Percentiles rank a stretch among this genome's conserved stretches.
These are phyloP conservation scores for Candida parachauliodes DNA, from an alignment of 805 yeast species.

Conservation along the genomic window DNA sequence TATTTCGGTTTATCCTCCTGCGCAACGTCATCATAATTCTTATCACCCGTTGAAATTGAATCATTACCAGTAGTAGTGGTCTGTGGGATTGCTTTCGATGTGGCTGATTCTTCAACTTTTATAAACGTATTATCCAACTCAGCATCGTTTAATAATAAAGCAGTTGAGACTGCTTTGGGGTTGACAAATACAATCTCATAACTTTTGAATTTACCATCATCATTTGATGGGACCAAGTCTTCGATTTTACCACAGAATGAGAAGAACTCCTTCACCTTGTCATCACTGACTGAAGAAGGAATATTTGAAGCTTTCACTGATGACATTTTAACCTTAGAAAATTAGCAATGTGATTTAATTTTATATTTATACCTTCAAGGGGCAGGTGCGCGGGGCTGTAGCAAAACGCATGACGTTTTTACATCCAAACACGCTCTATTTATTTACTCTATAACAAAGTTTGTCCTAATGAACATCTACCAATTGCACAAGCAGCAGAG, in stretches of 20 bases:
- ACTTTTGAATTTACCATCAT: constrained; percentile 25
- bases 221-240: constrained; percentile 28
- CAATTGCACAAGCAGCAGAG: constrained; percentile 84
- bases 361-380: too few relatives aligned
- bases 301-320: constrained; percentile 56
- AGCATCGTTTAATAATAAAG: constrained; percentile 67
- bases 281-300: constrained; percentile 45
- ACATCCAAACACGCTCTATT: background rate
- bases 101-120: constrained; percentile 31
- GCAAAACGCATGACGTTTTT: background rate
- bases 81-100: constrained; percentile 4
- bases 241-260: constrained; percentile 64
- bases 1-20: constrained; percentile 79
- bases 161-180: constrained; percentile 65
- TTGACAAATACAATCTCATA: constrained; percentile 53
- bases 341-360: background rate
- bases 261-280: constrained; percentile 62
- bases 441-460: constrained; percentile 54
- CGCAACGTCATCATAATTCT: constrained; percentile 45
- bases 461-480: constrained; percentile 93
- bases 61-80: constrained; percentile 17
- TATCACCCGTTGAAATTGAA: constrained; percentile 26
- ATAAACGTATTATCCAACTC: constrained; percentile 61
- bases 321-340: constrained; percentile 21
- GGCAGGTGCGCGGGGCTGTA: background rate